Evolutionary conservation across 2,329 filamentous ascomycete genomes (phyloP), one percentile per base, ranked within the genome.

Genomic region (Setomelanomma holmii): DNA sequence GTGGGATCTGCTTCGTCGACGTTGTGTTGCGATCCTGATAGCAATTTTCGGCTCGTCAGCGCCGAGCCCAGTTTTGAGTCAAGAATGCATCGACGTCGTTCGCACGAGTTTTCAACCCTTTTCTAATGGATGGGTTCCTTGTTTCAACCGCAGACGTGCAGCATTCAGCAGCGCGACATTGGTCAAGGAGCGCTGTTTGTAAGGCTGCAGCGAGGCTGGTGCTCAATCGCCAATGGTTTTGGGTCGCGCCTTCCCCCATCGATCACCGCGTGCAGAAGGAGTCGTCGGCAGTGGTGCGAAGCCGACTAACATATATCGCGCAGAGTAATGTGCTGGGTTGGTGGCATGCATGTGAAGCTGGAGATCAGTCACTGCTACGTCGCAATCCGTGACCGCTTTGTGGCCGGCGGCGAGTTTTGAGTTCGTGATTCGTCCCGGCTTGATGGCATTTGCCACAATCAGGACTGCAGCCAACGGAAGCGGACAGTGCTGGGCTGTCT

Each of bases 1-100:
- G 69, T 67, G 69, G 69, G 68, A 64, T 69, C 27, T 17, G 22
- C 14, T 48, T 55, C 49, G 48, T 48, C 47, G 30, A 33, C 35
- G 16, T 5, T 48, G 27, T 34, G 50, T 49, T 55, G 49, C 41
- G 54, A 21, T 33, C 41, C 21, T 45, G 33, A 33, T 40, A 21
- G 34, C 45, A 8, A 36, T 38, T 20, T 40, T 45, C 27, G 50
- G 42, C 27, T 40, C 33, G 39, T 51, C 55, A 53, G 56, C 50
- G 27, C 27, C 27, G 51, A 55, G 50, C 64, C 57, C 66, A 64
- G 40, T n/a, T 11, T 55, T 67, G 62, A 54, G 65, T 46, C 41
- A 43, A 50, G 40, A 36, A 40, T 38, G 24, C 14, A 51, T 40
- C 10, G 24, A 45, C 44, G 42, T 45, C 44, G 52, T 40, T 34